Base-by-base conservation (phyloP, 768 basidiomycete genomes). In the Lenzites betulinus region DNA sequence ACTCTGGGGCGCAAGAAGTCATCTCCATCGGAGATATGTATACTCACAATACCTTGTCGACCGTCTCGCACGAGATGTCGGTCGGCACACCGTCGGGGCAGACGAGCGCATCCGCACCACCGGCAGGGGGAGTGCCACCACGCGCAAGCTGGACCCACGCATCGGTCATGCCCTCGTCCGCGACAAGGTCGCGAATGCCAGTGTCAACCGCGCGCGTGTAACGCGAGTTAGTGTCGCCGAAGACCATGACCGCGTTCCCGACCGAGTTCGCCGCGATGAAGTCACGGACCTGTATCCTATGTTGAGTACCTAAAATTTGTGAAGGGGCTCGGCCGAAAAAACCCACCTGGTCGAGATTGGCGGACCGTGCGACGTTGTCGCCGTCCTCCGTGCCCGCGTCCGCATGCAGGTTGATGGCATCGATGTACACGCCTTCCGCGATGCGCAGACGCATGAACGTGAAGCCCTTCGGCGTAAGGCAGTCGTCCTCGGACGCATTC, bases 381-480 rank as follows among this genome's bases (percentile, higher is more conserved):
- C 18, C 55, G 23, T 57, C 55, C 38, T 57, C 55, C 36, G 48
- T 57, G 36, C 55, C 55, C 7, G 55, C 55, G 38, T 57, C 55
- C n/a, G 55, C 47, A 25, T 57, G 55, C 11, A 57, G 47, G 55
- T 57, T 57, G 47, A 47, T 16, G 7, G 44, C 26, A 36, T 57
- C 55, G 55, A 50, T 33, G 47, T 57, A 57, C 8, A 50, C 47
- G 15, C 47, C 38, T 12, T 48, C 44, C 3, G n/a, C 55, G 47
- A 57, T 20, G 25, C 38, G 47, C 12, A 57, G 23, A 36, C 55
- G 55, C 55, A 57, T 57, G 36, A 57, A 57, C 18, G 55, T 57
- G 55, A 49, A 57, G 47, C 55, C 55, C 23, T 57, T 57, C n/a
- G 55, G 55, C 16, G 55, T 57, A 38, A 57, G 55, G 55, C 55